These are phyloP conservation scores for Dactylonectria estremocensis DNA, from an alignment of 2,329 filamentous ascomycete genomes.

Conservation along the genomic window DNA sequence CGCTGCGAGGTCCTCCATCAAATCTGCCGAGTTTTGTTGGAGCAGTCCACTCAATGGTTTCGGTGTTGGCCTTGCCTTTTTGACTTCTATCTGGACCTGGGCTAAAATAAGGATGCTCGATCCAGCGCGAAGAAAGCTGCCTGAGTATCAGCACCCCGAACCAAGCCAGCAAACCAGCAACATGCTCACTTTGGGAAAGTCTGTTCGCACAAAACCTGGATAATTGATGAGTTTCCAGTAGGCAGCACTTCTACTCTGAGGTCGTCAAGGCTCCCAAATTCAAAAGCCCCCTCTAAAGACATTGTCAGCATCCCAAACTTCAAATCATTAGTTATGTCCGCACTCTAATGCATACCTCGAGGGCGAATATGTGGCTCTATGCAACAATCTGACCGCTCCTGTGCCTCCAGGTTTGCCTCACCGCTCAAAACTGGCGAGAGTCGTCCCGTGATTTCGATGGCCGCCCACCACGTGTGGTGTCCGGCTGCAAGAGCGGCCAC, in stretches of 20 bases:
- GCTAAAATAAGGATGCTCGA: constrained; percentile 66
- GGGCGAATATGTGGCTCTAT: constrained; percentile 28
- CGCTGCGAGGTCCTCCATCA: constrained; percentile 72
- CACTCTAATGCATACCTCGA: constrained; percentile 38
- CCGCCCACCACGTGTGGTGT: constrained; percentile 61
- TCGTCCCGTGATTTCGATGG: constrained; percentile 64
- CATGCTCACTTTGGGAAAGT: constrained; percentile 58
- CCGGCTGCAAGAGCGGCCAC: constrained; percentile 53
- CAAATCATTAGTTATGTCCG: constrained; percentile 10
- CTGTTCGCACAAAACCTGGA: constrained; percentile 64
- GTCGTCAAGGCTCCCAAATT: constrained; percentile 66
- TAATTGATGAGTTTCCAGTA: constrained; percentile 56
- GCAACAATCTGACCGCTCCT: constrained; percentile 23
- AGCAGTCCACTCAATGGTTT: constrained; percentile 47
- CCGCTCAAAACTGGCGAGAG: constrained; percentile 24
- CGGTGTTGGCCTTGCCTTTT: constrained; percentile 19
- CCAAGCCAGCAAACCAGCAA: not conserved
- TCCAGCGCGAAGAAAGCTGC: constrained; percentile 60
- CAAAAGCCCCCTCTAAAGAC: constrained; percentile 51
- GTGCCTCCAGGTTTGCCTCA: not conserved
- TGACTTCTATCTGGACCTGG: constrained; percentile 57
- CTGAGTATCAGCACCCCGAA: constrained; percentile 32
- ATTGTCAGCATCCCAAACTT: constrained; percentile 20
- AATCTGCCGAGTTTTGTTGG: constrained; percentile 64
- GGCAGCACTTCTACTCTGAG: constrained; percentile 64